phyloP scores from a whole-genome alignment of 176 grass and related monocot genomes.

The Phoenix dactylifera region DNA sequence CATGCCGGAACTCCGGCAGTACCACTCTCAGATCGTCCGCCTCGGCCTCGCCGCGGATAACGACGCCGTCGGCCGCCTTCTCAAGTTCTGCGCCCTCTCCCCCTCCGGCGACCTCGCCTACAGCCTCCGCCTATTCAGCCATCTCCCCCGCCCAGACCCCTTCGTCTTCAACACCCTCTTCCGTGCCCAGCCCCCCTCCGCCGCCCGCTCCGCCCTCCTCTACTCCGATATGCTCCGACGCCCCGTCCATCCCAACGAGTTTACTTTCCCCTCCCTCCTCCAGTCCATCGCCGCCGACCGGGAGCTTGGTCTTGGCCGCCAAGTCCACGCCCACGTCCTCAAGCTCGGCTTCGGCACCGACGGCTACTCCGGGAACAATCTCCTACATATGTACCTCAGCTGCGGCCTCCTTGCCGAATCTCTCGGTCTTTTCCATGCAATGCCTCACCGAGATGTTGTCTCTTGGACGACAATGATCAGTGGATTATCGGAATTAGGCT shows the following conservation, averaged over 20 bases:
- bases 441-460: constrained; percentile 26
- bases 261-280: background rate
- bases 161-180: constrained; percentile 32
- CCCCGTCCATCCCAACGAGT: too few relatives aligned
- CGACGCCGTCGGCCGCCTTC: constrained; percentile 32
- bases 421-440: constrained; percentile 23
- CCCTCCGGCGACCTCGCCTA: background rate
- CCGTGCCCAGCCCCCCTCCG: constrained; percentile 28
- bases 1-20: constrained; percentile 17
- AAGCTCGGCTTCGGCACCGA: constrained; percentile 52
- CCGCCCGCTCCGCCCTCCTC: constrained; percentile 25
- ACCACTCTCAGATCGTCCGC: constrained; percentile 8
- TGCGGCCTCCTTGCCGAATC: constrained; percentile 38
- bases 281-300: background rate
- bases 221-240: constrained; percentile 23
- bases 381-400: constrained; percentile 50
- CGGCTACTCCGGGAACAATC: constrained; percentile 50
- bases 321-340: constrained; percentile 63
- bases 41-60: constrained; percentile 18
- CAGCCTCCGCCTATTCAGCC: background rate
- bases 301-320: constrained; percentile 5
- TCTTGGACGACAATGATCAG: constrained; percentile 78
- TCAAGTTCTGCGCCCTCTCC: constrained; percentile 23
- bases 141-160: constrained; percentile 16
- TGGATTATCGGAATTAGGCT: constrained; percentile 44